A percentile compares a stretch with the other conserved stretches of the same genome.
These are phyloP conservation scores for Malassezia equina DNA, from an alignment of 1,284 basidiomycete genomes.

Conservation along the genomic window DNA sequence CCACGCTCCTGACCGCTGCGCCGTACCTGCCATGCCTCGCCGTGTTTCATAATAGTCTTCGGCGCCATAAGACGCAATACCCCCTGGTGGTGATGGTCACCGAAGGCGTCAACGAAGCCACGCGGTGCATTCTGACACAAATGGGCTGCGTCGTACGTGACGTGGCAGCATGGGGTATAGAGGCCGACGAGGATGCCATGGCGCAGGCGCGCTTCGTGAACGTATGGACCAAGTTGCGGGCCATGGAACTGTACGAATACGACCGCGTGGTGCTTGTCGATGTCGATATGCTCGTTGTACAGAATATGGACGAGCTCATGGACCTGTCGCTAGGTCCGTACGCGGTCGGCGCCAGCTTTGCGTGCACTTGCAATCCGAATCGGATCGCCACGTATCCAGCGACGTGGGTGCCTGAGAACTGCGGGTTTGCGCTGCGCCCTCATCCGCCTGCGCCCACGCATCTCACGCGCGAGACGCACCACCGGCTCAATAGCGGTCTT, in stretches of 20 bases:
- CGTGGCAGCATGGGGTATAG: not conserved
- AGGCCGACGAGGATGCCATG: not conserved
- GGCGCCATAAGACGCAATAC: conserved; percentile 4
- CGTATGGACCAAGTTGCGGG: conserved; percentile 45
- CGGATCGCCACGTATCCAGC: conserved; percentile 70
- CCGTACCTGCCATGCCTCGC: conserved; percentile 10
- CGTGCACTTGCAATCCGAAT: conserved; percentile 85
- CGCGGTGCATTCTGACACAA: not conserved
- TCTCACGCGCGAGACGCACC: conserved; percentile 56
- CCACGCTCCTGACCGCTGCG: conserved; percentile 9
- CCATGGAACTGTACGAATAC: conserved; percentile 35
- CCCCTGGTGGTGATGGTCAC: conserved; percentile 15
- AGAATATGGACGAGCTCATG: conserved; percentile 77
- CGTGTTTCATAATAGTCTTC: conserved; percentile 1
- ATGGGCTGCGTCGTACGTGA: conserved; percentile 11
- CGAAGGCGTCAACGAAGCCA: not conserved
- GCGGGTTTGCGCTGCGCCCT: conserved; percentile 60
- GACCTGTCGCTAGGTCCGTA: conserved; percentile 51
- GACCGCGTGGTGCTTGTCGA: conserved; percentile 75
- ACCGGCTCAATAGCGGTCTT: conserved; percentile 75
- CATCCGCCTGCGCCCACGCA: conserved; percentile 50
- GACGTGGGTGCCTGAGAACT: conserved; percentile 85
- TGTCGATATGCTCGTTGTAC: conserved; percentile 76
- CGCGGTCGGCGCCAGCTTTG: conserved; percentile 70
- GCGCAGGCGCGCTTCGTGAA: conserved; percentile 31